Conservation (phyloP, 2,329 filamentous ascomycete species). For the Pseudogymnoascus sp. region DNA sequence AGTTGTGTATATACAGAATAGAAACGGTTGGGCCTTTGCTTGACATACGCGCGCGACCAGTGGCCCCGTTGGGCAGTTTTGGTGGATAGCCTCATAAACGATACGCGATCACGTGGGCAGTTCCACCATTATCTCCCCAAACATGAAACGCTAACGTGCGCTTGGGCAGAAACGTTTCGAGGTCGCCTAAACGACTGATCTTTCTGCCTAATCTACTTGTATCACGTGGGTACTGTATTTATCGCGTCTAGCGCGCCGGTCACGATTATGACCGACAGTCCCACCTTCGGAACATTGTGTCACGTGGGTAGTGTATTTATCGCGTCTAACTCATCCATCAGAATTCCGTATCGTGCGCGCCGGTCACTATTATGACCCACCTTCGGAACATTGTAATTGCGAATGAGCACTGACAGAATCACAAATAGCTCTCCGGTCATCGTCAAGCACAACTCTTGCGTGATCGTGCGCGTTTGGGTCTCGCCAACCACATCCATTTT, state of each 20-base stretch:
- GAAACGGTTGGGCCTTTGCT: neutral
- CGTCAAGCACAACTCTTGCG: too few relatives aligned
- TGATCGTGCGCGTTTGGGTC: too few relatives aligned
- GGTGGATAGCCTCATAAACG: neutral
- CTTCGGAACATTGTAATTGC: too few relatives aligned
- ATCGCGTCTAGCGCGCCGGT: too few relatives aligned
- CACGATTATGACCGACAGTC: too few relatives aligned
- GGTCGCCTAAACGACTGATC: neutral
- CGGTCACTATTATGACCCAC: too few relatives aligned
- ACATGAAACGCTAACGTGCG: neutral
- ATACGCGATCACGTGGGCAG: neutral
- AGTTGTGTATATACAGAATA: neutral
- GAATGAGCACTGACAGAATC: too few relatives aligned
- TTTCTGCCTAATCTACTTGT: neutral
- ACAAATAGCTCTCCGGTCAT: too few relatives aligned
- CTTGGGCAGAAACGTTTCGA: neutral
- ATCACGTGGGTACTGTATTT: neutral
- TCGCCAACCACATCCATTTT: too few relatives aligned
- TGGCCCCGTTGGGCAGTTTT: neutral
- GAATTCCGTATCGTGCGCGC: too few relatives aligned
- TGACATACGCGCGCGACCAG: neutral
- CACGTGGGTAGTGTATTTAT: neutral
- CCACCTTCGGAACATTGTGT: too few relatives aligned
- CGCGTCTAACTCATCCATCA: too few relatives aligned
- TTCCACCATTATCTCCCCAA: neutral